Conservation (phyloP, 257 asterid species). For the Mentha longifolia region DNA sequence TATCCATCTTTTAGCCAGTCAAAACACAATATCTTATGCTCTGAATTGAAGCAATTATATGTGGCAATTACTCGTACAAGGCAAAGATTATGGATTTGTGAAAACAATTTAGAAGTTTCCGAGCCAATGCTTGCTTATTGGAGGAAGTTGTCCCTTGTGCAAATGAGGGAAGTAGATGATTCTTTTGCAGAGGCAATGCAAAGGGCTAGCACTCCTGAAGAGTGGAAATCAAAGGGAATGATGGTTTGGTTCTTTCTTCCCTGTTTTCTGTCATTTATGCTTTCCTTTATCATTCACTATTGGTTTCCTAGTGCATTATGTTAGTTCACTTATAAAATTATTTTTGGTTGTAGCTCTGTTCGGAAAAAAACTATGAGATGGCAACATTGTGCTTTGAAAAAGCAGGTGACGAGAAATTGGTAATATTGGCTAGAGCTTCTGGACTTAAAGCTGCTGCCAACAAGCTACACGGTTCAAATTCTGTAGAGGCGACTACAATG, state of each 20-base stretch:
- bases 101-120: slow-evolving; percentile 46
- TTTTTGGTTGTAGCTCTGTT: slow-evolving; percentile 53
- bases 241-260: slow-evolving; percentile 44
- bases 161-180: too few species aligned
- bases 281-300: neutral
- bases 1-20: slow-evolving; percentile 53
- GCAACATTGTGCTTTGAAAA: slow-evolving; percentile 71
- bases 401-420: too few species aligned
- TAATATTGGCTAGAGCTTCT: too few species aligned
- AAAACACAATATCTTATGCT: slow-evolving; percentile 60
- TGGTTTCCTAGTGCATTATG: too few species aligned
- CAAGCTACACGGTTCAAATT: too few species aligned
- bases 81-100: slow-evolving; percentile 73
- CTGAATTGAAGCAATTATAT: slow-evolving; percentile 64
- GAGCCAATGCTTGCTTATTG: slow-evolving; percentile 68
- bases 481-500: too few species aligned
- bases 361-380: slow-evolving; percentile 74
- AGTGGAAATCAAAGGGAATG: slow-evolving; percentile 67
- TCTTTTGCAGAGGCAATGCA: slow-evolving; percentile 54
- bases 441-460: too few species aligned
- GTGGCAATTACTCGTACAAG: slow-evolving; percentile 70
- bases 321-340: too few species aligned
- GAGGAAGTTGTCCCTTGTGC: slow-evolving; percentile 54
- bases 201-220: slow-evolving; percentile 60
- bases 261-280: neutral